A percentile compares a stretch with the other conserved stretches of the same genome.
Evolutionary conservation across 257 asterid genomes (phyloP).

Genomic region (Plantago ovata): DNA sequence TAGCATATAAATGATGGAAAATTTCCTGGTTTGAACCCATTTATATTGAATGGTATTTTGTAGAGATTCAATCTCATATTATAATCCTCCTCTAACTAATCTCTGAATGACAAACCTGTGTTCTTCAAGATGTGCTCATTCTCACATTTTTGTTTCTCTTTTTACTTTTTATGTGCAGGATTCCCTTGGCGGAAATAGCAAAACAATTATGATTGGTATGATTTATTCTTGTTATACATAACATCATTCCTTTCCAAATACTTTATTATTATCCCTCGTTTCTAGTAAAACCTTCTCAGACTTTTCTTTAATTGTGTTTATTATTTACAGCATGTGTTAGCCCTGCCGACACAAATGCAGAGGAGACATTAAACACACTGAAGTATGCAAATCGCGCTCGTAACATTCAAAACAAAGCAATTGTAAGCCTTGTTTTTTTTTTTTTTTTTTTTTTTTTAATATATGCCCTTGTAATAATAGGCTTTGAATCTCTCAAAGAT

Average conservation of each 20-base stretch:
- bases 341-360: slow-evolving; percentile 95
- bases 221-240: slow-evolving; percentile 1
- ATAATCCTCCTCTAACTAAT: no score
- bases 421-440: slow-evolving; percentile 43
- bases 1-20: no score
- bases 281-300: background rate
- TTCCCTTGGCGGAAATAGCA: slow-evolving; percentile 96
- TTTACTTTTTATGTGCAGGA: slow-evolving; percentile 60
- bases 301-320: slow-evolving; percentile 3
- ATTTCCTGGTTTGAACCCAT: no score
- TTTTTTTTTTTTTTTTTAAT: no score
- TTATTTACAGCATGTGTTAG: slow-evolving; percentile 87
- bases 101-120: background rate
- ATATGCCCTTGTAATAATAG: background rate
- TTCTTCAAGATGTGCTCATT: slow-evolving; percentile 3
- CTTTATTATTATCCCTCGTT: background rate
- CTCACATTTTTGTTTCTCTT: slow-evolving; percentile 22
- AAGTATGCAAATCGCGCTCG: slow-evolving; percentile 95
- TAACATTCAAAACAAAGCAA: slow-evolving; percentile 90
- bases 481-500: slow-evolving; percentile 1
- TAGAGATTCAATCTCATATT: no score
- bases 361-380: slow-evolving; percentile 88
- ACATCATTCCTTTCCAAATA: background rate
- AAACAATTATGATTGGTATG: slow-evolving; percentile 97
- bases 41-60: no score